Percentiles rank a stretch among this genome's conserved stretches.
Conservation (phyloP, 495 filamentous ascomycete species). For the Pyrenula massariospora region DNA sequence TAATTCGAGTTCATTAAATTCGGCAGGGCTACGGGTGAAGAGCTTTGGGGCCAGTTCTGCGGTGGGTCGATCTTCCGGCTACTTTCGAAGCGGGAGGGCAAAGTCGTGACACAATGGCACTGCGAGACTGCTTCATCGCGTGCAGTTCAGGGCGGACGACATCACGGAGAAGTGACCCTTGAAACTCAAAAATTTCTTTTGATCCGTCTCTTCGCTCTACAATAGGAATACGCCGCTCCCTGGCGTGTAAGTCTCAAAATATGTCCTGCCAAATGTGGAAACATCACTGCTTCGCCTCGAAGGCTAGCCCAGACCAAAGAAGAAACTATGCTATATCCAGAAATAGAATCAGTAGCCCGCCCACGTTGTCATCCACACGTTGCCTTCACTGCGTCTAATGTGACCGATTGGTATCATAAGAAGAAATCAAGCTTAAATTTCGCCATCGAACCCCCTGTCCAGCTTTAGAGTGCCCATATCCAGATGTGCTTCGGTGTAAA, state of each 20-base stretch:
- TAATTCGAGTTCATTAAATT: constrained; percentile 11
- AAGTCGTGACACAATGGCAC: background rate
- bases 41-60: background rate
- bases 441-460: background rate
- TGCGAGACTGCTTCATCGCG: no score
- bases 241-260: background rate
- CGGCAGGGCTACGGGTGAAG: background rate
- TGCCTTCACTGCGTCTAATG: background rate
- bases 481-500: constrained; percentile 1
- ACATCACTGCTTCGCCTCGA: background rate
- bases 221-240: background rate
- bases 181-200: no score
- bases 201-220: no score
- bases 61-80: background rate
- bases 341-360: background rate
- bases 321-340: no score
- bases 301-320: background rate
- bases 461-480: background rate
- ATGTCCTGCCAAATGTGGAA: background rate
- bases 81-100: background rate
- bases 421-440: background rate
- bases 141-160: no score
- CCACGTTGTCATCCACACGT: background rate
- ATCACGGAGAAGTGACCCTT: no score
- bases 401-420: background rate